Evolutionary conservation across 495 filamentous ascomycete genomes (phyloP), one percentile per base, ranked within the genome.

Genomic region (Chaetomium fimeti): DNA sequence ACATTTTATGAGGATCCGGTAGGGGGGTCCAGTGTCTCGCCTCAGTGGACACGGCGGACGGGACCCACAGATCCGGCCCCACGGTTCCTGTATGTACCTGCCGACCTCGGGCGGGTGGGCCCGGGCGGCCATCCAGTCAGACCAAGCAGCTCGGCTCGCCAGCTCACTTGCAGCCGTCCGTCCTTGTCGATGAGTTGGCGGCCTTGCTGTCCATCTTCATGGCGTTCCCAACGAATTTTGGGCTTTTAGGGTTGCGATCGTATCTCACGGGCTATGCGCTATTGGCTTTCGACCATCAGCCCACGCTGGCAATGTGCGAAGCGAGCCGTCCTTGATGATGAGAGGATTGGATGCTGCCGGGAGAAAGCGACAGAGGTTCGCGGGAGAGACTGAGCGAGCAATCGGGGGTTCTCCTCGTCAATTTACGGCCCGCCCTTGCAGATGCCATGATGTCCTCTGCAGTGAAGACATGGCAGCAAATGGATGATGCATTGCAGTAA

Each of bases 11-110:
- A 48, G 25, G 43, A 18, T 2, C 45, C 20, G 11, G 57, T n/a
- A 27, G 48, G 15, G 18, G 2, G 2, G 11, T 15, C 3, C 18
- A 29, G 28, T 9, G 12, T n/a, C 18, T 53, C 22, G 59, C 25
- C 52, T 58, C n/a, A 62, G 58, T 66, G 64, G 59, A 63, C 27
- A 59, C 42, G 2, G 49, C 36, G 49, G 40, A 16, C 24, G 38
- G 16, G 60, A 36, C 52, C 52, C 27, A 25, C 42, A 15, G 51
- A 40, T 27, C 43, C 7, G n/a, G 24, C 51, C 51, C 24, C 27
- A 56, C 47, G 27, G 52, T 32, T 53, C 55, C 62, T 45, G 62
- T 18, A 58, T 45, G 62, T 18, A 58, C 32, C 32, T 36, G 8
- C 29, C 29, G 29, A n/a, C n/a, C n/a, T n/a, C 29, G 32, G 12